These are phyloP conservation scores for Aspergillus conjunctus DNA, from an alignment of 495 filamentous ascomycete species.

Conservation along the genomic window DNA sequence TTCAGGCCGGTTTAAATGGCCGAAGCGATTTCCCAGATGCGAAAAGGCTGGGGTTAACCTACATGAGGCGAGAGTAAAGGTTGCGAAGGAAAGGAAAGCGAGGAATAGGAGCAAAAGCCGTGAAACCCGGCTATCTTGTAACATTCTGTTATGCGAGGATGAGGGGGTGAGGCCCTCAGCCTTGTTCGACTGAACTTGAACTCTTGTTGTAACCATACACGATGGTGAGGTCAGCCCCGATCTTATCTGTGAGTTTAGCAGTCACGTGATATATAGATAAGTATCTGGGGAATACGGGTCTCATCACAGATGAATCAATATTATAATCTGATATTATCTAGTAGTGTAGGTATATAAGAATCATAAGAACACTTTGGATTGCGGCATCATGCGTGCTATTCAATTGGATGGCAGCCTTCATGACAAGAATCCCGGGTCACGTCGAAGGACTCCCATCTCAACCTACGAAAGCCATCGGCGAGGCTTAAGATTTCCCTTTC, in stretches of 20 bases:
- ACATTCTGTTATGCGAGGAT: constrained; percentile 11
- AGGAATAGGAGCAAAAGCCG: constrained; percentile 27
- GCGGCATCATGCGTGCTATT: too few relatives aligned
- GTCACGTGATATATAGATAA: neutral
- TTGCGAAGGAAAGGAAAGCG: constrained; percentile 29
- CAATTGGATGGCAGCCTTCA: too few relatives aligned
- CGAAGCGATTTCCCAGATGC: neutral
- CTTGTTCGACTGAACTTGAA: neutral
- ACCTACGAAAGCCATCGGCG: neutral
- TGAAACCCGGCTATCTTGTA: constrained; percentile 10
- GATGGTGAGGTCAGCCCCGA: neutral
- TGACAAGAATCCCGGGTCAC: too few relatives aligned
- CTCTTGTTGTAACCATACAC: neutral
- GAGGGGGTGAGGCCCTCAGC: constrained; percentile 1
- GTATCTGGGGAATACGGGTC: too few relatives aligned
- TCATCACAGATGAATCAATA: too few relatives aligned
- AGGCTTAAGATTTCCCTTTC: constrained; percentile 43
- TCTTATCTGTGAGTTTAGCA: neutral
- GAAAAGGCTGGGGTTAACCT: constrained; percentile 15
- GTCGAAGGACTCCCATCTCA: too few relatives aligned
- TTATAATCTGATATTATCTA: too few relatives aligned
- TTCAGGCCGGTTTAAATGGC: neutral
- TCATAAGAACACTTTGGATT: too few relatives aligned
- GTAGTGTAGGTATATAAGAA: too few relatives aligned
- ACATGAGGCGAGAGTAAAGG: constrained; percentile 38